Percentiles rank a stretch among this genome's conserved stretches.
These are phyloP conservation scores for Pholiota adiposa DNA, from an alignment of 1,284 basidiomycete species.

Conservation along the genomic window DNA sequence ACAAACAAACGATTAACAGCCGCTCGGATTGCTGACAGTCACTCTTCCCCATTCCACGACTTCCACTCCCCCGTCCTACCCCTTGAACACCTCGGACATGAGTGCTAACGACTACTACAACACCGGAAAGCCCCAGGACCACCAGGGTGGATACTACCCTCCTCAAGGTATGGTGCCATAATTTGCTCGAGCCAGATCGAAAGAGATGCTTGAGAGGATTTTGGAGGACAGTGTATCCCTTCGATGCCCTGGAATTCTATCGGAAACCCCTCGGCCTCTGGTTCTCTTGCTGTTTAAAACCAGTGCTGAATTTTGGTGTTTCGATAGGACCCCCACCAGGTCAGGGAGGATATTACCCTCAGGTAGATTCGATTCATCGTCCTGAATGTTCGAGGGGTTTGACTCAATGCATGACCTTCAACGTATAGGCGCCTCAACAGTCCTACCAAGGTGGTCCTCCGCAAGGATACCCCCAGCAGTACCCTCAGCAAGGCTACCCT, in stretches of 20 bases:
- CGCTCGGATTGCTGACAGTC: not conserved
- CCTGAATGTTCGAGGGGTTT: not conserved
- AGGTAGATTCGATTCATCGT: conserved; percentile 38
- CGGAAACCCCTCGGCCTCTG: conserved; percentile 4
- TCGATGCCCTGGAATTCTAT: not conserved
- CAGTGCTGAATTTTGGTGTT: conserved; percentile 14
- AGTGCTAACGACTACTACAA: conserved; percentile 78
- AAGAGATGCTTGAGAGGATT: not conserved
- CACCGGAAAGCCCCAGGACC: conserved; percentile 49
- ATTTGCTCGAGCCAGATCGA: not conserved
- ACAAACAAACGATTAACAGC: not conserved
- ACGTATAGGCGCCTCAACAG: conserved; percentile 62
- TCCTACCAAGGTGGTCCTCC: conserved; percentile 57
- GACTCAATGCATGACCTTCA: not conserved
- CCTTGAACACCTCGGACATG: conserved; percentile 46
- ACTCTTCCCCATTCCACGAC: conserved; percentile 7
- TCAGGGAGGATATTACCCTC: conserved; percentile 79
- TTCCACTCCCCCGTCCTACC: conserved; percentile 13
- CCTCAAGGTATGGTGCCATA: conserved; percentile 54
- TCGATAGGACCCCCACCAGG: conserved; percentile 56
- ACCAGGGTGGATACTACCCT: conserved; percentile 59
- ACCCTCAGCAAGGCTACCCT: conserved; percentile 30
- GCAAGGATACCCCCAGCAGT: conserved; percentile 37
- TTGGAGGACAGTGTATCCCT: not conserved
- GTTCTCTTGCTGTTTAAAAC: conserved; percentile 1